Evolutionary conservation across 495 filamentous ascomycete species (phyloP).

Genomic region (Xylaria longipes): DNA sequence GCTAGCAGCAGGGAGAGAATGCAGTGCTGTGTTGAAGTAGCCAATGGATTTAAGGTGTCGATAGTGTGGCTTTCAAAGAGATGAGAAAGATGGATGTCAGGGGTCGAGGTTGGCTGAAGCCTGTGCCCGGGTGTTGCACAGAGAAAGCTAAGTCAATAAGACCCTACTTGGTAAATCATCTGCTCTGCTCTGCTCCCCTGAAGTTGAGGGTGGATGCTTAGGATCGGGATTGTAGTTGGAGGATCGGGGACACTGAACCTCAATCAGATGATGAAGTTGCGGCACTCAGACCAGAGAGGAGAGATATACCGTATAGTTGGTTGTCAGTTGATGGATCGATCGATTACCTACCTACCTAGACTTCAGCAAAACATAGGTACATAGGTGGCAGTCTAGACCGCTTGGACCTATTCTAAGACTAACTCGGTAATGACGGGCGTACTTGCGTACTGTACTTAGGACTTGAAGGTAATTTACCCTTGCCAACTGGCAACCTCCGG

Average conservation of each 20-base stretch:
- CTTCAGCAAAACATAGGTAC: background rate
- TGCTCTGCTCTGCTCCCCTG: constrained; percentile 25
- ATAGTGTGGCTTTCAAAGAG: background rate
- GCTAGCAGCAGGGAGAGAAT: constrained; percentile 24
- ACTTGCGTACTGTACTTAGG: too few species aligned
- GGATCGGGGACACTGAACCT: constrained; percentile 38
- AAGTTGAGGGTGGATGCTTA: constrained; percentile 28
- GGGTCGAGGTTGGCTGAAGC: background rate
- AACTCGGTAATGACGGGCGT: background rate
- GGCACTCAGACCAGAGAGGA: background rate
- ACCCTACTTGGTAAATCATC: constrained; percentile 2
- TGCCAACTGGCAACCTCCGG: too few species aligned
- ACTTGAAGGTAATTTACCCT: too few species aligned
- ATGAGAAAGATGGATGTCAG: background rate
- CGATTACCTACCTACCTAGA: background rate
- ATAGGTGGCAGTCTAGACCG: constrained; percentile 16
- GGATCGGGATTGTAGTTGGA: constrained; percentile 36
- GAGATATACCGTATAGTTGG: constrained; percentile 1
- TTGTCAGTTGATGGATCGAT: constrained; percentile 9
- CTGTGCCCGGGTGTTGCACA: background rate
- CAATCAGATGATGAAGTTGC: constrained; percentile 14
- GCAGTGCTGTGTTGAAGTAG: background rate
- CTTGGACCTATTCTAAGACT: background rate
- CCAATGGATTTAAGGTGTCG: constrained; percentile 1
- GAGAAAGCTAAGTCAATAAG: constrained; percentile 15